These are phyloP conservation scores for Pyronema omphalodes DNA, from an alignment of 495 filamentous ascomycete genomes.

Conservation along the genomic window DNA sequence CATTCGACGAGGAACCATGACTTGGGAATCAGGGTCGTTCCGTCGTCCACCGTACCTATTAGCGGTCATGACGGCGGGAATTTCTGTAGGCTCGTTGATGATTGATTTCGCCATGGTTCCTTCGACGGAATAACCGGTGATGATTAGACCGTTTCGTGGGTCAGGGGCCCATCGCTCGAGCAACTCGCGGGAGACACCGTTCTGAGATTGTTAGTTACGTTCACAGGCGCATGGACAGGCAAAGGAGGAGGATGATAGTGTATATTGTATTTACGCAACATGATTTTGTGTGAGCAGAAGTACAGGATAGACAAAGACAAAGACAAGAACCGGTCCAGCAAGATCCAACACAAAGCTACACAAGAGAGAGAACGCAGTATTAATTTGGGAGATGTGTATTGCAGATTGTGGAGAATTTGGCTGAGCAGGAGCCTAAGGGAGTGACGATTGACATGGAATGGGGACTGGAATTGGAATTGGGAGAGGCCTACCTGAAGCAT, in stretches of 20 bases:
- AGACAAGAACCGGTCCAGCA: background rate
- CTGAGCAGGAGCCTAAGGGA: no score
- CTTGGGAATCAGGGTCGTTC: constrained; percentile 48
- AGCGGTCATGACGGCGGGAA: constrained; percentile 72
- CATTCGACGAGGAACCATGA: constrained; percentile 83
- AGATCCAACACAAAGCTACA: no score
- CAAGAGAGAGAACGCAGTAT: no score
- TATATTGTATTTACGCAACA: constrained; percentile 4
- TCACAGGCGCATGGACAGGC: background rate
- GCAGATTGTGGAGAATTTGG: no score
- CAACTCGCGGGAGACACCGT: constrained; percentile 76
- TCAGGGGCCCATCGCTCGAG: constrained; percentile 91
- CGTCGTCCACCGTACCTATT: constrained; percentile 34
- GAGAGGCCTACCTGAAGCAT: constrained; percentile 42
- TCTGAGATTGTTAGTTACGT: constrained; percentile 33
- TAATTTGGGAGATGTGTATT: no score
- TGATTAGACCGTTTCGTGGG: constrained; percentile 85
- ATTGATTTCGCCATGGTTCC: constrained; percentile 95
- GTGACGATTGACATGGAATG: background rate
- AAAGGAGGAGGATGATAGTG: background rate
- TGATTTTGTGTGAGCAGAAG: background rate
- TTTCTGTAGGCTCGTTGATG: constrained; percentile 79
- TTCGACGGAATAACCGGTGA: constrained; percentile 95
- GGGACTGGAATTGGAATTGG: constrained; percentile 1
- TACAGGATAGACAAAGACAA: background rate